Conservation (phyloP, 2,329 filamentous ascomycete species). For the Monosporascus cannonballus region DNA sequence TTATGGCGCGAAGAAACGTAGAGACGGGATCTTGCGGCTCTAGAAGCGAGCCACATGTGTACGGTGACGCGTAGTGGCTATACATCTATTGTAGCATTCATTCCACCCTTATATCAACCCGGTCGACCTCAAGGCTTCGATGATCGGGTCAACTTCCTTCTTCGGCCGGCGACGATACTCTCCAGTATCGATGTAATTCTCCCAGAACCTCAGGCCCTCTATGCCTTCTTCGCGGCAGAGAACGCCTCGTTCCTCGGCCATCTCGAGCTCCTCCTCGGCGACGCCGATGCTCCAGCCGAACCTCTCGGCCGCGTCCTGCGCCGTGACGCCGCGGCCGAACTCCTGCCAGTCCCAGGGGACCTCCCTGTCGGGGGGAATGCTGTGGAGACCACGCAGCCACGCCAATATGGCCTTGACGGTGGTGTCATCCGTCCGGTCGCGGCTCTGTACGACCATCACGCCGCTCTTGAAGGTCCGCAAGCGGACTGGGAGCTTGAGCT, state of each 20-base stretch:
- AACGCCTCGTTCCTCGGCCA: conserved; percentile 87
- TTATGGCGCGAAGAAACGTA: too few relatives aligned
- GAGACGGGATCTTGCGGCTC: too few relatives aligned
- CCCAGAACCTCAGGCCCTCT: conserved; percentile 89
- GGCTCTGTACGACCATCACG: conserved; percentile 85
- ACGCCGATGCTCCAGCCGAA: conserved; percentile 98
- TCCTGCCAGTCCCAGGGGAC: conserved; percentile 67
- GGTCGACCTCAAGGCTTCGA: conserved; percentile 33
- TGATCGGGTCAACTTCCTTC: conserved; percentile 34
- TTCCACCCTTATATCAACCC: conserved; percentile 13
- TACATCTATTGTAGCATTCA: too few relatives aligned
- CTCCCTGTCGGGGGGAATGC: conserved; percentile 56
- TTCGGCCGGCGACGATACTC: conserved; percentile 28
- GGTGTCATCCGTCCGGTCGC: conserved; percentile 84
- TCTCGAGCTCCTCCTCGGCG: conserved; percentile 89
- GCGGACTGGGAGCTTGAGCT: conserved; percentile 76
- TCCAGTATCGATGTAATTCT: conserved; percentile 60
- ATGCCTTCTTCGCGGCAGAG: conserved; percentile 88
- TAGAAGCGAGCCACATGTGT: too few relatives aligned
- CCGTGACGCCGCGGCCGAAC: conserved; percentile 82
- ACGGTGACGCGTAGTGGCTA: too few relatives aligned
- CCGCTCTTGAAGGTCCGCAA: conserved; percentile 87
- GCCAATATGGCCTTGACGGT: conserved; percentile 69
- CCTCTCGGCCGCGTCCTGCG: conserved; percentile 78
- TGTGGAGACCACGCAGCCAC: conserved; percentile 73